These are phyloP conservation scores for Cryptosporidium viatorum DNA, from an alignment of 169 alveolate genomes.

Conservation along the genomic window DNA sequence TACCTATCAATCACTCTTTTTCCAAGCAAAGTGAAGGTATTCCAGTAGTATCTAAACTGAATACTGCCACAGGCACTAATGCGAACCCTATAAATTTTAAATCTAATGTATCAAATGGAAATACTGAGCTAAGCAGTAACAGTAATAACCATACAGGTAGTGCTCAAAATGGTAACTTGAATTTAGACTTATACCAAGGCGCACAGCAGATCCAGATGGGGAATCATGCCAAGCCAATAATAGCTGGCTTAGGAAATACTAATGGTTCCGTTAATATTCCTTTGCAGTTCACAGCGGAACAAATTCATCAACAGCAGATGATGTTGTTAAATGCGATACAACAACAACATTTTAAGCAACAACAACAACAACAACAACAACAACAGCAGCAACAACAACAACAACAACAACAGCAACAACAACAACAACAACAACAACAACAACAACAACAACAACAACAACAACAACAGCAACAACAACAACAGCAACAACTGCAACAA, in stretches of 20 bases:
- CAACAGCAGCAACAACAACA: not conserved
- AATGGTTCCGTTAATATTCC: not conserved
- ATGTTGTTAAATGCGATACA: slow-evolving; percentile 46
- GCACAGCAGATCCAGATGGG: slow-evolving; percentile 4
- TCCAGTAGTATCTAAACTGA: not conserved
- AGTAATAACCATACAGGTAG: not conserved
- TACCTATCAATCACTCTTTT: slow-evolving; percentile 41
- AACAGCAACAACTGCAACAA: not conserved
- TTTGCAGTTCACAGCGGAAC: not conserved
- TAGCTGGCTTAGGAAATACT: not conserved
- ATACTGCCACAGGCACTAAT: not conserved
- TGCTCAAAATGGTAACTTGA: not conserved
- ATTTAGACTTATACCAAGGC: not conserved
- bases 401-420: slow-evolving; percentile 7
- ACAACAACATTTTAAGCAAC: slow-evolving; percentile 48
- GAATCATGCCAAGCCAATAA: not conserved
- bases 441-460: not conserved
- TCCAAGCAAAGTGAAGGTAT: not conserved
- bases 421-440: not conserved
- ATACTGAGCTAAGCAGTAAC: not conserved
- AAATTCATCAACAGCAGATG: slow-evolving; percentile 51
- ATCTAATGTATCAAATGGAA: not conserved
- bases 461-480: not conserved
- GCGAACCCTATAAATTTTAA: not conserved
- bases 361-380: slow-evolving; percentile 12